A percentile compares a stretch with the other conserved stretches of the same genome.
Evolutionary conservation across 345 rosid genomes (phyloP).

Genomic region (Geranium rotundifolium): DNA sequence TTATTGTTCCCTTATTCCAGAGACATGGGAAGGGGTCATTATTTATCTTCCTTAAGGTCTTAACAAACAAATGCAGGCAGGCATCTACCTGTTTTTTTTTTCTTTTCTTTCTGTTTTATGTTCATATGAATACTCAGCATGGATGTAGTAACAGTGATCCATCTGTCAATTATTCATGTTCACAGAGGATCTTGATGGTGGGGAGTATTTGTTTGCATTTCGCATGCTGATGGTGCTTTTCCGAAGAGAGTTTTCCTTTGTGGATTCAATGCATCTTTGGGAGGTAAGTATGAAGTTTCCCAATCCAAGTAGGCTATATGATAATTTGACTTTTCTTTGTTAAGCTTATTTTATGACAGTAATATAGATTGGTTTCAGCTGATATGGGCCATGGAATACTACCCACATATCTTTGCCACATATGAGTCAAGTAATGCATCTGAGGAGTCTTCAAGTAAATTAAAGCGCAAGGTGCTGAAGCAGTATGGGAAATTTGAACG

Average conservation of each 20-base stretch:
- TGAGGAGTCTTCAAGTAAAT: constrained; percentile 11
- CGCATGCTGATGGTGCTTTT: constrained; percentile 97
- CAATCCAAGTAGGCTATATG: not conserved
- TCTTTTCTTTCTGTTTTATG: no score
- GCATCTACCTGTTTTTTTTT: no score
- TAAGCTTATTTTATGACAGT: constrained; percentile 17
- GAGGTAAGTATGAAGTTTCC: constrained; percentile 45
- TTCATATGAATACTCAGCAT: no score
- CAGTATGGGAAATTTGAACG: constrained; percentile 80
- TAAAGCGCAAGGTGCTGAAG: constrained; percentile 45
- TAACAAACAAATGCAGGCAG: no score
- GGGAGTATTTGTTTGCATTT: constrained; percentile 85
- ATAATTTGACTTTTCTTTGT: not conserved
- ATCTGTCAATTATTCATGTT: constrained; percentile 9
- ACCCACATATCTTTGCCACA: constrained; percentile 59
- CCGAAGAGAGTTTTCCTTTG: constrained; percentile 87
- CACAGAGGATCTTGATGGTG: constrained; percentile 86
- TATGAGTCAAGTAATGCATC: constrained; percentile 29
- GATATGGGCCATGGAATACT: constrained; percentile 98
- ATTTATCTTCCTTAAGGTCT: no score
- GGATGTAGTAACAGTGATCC: constrained; percentile 1
- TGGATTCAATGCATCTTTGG: constrained; percentile 82
- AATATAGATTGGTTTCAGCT: constrained; percentile 45
- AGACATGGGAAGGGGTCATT: no score
- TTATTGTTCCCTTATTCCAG: no score